Evolutionary conservation across 257 asterid genomes (phyloP).

Genomic region (Solanum peruvianum): DNA sequence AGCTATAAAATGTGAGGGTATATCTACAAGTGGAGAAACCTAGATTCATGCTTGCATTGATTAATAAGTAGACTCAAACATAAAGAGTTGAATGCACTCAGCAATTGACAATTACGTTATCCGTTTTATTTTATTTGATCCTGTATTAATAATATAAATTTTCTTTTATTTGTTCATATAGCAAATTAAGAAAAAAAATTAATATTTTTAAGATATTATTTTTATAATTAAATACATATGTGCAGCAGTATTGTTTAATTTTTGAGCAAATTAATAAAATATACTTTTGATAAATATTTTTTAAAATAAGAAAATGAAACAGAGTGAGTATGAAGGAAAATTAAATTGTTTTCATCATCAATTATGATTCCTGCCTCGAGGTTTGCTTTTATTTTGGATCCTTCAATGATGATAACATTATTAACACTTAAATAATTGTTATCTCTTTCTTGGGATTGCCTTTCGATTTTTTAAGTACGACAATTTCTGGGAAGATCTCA

Average conservation of each 20-base stretch:
- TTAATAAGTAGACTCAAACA: neutral
- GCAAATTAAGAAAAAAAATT: too few species aligned
- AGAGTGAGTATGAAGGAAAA: neutral
- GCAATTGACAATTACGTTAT: too few species aligned
- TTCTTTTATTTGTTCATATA: too few species aligned
- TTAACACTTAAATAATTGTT: neutral
- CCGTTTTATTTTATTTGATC: too few species aligned
- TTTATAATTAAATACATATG: too few species aligned
- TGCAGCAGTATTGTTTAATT: neutral
- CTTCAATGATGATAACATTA: neutral
- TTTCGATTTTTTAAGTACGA: too few species aligned
- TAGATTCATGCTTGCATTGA: neutral
- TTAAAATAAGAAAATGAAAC: neutral
- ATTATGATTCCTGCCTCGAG: neutral
- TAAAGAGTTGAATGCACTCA: neutral
- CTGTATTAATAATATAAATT: too few species aligned
- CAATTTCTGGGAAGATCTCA: neutral
- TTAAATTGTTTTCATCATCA: neutral
- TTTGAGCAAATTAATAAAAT: too few species aligned
- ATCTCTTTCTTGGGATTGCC: conserved; percentile 4
- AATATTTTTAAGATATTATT: too few species aligned
- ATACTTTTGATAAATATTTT: too few species aligned
- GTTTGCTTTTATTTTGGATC: neutral
- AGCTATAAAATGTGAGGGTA: neutral
- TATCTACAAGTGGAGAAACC: neutral